A percentile compares a stretch with the other conserved stretches of the same genome.
Evolutionary conservation across 1,139 yeast genomes (phyloP).

Genomic region (Hyphopichia fennica): DNA sequence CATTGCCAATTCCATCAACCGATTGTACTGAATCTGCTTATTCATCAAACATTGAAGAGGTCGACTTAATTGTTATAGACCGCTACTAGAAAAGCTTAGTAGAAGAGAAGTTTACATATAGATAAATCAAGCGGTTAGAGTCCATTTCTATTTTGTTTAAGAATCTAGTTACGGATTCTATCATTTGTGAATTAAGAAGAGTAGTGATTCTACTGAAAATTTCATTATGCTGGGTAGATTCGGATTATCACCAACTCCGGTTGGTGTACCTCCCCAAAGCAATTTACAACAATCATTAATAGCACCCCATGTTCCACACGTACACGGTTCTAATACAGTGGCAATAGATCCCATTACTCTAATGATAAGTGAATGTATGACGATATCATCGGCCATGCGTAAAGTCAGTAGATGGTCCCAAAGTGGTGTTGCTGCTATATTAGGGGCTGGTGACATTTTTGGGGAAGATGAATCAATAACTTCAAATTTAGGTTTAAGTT

Average conservation of each 20-base stretch:
- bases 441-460: slow-evolving; percentile 58
- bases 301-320: no score
- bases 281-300: background rate
- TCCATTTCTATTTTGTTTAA: no score
- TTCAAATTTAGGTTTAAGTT: slow-evolving; percentile 23
- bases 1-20: no score
- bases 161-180: no score
- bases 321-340: slow-evolving; percentile 9
- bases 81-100: no score
- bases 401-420: slow-evolving; percentile 79
- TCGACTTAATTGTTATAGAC: no score
- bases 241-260: slow-evolving; percentile 3
- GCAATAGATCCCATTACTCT: slow-evolving; percentile 80
- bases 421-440: slow-evolving; percentile 85
- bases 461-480: slow-evolving; percentile 38
- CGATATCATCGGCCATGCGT: slow-evolving; percentile 87
- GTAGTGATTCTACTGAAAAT: no score
- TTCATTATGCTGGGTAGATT: slow-evolving; percentile 1
- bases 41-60: no score
- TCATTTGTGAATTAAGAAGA: no score
- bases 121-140: no score
- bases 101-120: no score
- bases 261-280: background rate
- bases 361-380: slow-evolving; percentile 84
- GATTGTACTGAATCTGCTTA: no score